Conservation (phyloP, 441 rosid genomes). For the Erysimum cheiri region DNA sequence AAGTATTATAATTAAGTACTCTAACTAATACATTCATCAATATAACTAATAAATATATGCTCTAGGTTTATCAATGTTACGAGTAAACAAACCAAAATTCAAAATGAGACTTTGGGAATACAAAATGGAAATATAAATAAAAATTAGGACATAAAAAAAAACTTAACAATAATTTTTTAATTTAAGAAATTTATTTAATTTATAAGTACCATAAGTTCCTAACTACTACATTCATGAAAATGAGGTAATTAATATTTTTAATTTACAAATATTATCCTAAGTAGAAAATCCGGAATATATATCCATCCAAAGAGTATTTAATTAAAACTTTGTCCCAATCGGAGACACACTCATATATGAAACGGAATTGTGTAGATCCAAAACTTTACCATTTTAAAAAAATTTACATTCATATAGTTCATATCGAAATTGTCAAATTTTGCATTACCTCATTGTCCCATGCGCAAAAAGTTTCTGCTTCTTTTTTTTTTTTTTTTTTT, state of each 20-base stretch:
- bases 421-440: constrained; percentile 17
- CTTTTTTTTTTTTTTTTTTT: background rate
- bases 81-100: background rate
- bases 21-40: constrained; percentile 33
- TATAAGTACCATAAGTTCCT: background rate
- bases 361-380: background rate
- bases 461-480: constrained; percentile 30
- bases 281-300: background rate
- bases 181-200: background rate
- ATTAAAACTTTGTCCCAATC: background rate
- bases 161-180: too few relatives aligned
- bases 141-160: background rate
- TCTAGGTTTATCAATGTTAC: background rate
- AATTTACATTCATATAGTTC: constrained; percentile 5
- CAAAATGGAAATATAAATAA: background rate
- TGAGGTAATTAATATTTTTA: too few relatives aligned
- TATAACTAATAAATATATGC: constrained; percentile 2
- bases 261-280: background rate
- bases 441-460: constrained; percentile 34
- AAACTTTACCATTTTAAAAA: background rate
- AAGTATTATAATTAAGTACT: background rate
- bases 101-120: background rate
- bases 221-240: background rate
- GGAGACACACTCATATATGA: background rate
- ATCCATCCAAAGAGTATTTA: background rate